Evolutionary conservation across 768 basidiomycete species (phyloP).

Genomic region (Guyanaporus albipodus): DNA sequence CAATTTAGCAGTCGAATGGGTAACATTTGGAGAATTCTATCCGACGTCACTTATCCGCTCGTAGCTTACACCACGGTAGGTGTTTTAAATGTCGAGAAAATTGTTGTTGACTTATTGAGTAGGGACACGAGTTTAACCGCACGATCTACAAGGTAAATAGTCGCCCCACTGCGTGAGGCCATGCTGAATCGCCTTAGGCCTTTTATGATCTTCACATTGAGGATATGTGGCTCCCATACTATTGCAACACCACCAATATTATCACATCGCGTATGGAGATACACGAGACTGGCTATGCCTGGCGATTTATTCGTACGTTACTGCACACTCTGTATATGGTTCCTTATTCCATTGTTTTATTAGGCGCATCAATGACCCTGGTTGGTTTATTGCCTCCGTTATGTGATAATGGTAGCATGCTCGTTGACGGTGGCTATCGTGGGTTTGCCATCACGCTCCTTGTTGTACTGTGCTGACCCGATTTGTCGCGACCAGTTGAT

Average conservation of each 20-base stretch:
- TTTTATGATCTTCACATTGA: conserved; percentile 94
- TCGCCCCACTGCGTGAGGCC: neutral
- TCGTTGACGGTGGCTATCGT: conserved; percentile 91
- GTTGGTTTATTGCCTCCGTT: conserved; percentile 93
- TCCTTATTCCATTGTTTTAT: conserved; percentile 7
- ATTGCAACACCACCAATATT: conserved; percentile 98
- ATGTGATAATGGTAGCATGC: conserved; percentile 89
- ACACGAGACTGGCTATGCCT: conserved; percentile 98
- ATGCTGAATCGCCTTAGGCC: conserved; percentile 42
- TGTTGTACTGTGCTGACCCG: conserved; percentile 9
- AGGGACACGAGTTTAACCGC: conserved; percentile 96
- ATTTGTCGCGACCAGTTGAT: conserved; percentile 52
- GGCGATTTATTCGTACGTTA: conserved; percentile 80
- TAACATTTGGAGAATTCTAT: conserved; percentile 90
- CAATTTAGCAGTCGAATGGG: conserved; percentile 91
- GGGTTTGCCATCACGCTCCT: conserved; percentile 27
- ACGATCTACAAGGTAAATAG: conserved; percentile 78
- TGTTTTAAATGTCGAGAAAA: conserved; percentile 1
- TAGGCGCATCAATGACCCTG: conserved; percentile 95
- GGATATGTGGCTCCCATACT: conserved; percentile 99
- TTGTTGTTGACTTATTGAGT: conserved; percentile 4
- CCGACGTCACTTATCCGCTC: conserved; percentile 81
- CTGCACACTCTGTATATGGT: neutral
- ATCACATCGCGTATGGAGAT: conserved; percentile 95
- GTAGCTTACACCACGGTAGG: conserved; percentile 72